Conservation (phyloP, 2,329 filamentous ascomycete species). For the Lasiodiplodia theobromae region DNA sequence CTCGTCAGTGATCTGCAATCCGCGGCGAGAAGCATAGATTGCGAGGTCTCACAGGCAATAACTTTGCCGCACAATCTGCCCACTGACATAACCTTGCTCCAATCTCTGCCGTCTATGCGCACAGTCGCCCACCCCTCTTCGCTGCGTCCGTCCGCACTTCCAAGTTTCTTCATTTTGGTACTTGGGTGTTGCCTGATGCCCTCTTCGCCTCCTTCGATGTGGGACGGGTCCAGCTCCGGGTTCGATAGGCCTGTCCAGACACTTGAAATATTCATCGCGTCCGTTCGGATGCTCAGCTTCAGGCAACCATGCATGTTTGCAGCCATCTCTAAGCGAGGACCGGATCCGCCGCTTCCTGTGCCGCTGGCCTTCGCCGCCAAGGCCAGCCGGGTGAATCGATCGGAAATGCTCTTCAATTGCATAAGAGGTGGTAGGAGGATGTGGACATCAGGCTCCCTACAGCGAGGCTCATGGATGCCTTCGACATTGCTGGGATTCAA, state of each 20-base stretch:
- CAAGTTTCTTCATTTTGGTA: slow-evolving; percentile 72
- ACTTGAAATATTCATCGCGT: slow-evolving; percentile 83
- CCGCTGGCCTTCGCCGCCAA: slow-evolving; percentile 47
- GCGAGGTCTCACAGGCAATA: slow-evolving; percentile 75
- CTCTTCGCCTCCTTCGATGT: slow-evolving; percentile 71
- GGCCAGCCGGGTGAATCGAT: slow-evolving; percentile 88
- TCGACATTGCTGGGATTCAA: slow-evolving; percentile 84
- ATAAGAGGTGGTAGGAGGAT: slow-evolving; percentile 87
- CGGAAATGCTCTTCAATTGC: slow-evolving; percentile 91
- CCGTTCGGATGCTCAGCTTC: slow-evolving; percentile 79
- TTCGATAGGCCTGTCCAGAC: slow-evolving; percentile 87
- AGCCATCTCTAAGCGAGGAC: slow-evolving; percentile 78
- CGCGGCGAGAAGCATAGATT: slow-evolving; percentile 25
- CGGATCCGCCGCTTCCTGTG: slow-evolving; percentile 37
- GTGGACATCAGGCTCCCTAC: slow-evolving; percentile 91
- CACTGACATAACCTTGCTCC: slow-evolving; percentile 92
- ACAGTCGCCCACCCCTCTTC: slow-evolving; percentile 89
- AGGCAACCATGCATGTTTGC: slow-evolving; percentile 95
- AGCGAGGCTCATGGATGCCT: slow-evolving; percentile 89
- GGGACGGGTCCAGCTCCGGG: slow-evolving; percentile 81
- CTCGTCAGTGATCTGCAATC: slow-evolving; percentile 13
- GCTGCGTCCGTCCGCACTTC: slow-evolving; percentile 66
- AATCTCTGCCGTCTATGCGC: slow-evolving; percentile 90
- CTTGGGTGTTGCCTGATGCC: slow-evolving; percentile 80
- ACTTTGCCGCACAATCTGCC: slow-evolving; percentile 88